A percentile compares a stretch with the other conserved stretches of the same genome.
Evolutionary conservation across 768 basidiomycete species (phyloP).

Genomic region (Cyclocybe aegerita): DNA sequence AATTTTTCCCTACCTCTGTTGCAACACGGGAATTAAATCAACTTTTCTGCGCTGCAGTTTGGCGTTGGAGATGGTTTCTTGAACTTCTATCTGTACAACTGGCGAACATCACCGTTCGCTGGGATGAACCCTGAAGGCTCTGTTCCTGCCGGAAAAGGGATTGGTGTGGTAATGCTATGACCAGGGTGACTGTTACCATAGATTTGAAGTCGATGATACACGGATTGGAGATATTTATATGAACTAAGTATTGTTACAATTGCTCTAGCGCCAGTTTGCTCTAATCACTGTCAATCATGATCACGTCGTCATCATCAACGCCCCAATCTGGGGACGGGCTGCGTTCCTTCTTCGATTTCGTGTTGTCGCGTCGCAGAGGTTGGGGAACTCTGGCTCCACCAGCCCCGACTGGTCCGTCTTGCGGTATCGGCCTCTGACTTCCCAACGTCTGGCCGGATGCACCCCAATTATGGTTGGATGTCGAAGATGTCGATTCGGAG

Average conservation of each 20-base stretch:
- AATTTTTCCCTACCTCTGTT: not conserved
- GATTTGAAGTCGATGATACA: conserved; percentile 11
- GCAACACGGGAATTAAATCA: too few relatives aligned
- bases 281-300: conserved; percentile 83
- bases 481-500: conserved; percentile 22
- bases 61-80: conserved; percentile 90
- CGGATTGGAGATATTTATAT: not conserved
- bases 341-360: conserved; percentile 41
- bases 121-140: conserved; percentile 59
- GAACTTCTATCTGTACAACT: conserved; percentile 95
- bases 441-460: conserved; percentile 54
- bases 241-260: conserved; percentile 6
- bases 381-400: conserved; percentile 54
- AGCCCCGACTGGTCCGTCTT: conserved; percentile 48
- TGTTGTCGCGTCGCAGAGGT: conserved; percentile 36
- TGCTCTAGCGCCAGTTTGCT: conserved; percentile 4
- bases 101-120: conserved; percentile 79
- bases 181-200: not conserved
- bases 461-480: conserved; percentile 34
- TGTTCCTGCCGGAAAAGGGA: conserved; percentile 67
- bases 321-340: conserved; percentile 82
- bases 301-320: conserved; percentile 82
- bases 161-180: conserved; percentile 90
- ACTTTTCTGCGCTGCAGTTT: conserved; percentile 52
- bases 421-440: conserved; percentile 27